Evolutionary conservation across 2,329 filamentous ascomycete species (phyloP).

Genomic region (Penicillium nordicum): DNA sequence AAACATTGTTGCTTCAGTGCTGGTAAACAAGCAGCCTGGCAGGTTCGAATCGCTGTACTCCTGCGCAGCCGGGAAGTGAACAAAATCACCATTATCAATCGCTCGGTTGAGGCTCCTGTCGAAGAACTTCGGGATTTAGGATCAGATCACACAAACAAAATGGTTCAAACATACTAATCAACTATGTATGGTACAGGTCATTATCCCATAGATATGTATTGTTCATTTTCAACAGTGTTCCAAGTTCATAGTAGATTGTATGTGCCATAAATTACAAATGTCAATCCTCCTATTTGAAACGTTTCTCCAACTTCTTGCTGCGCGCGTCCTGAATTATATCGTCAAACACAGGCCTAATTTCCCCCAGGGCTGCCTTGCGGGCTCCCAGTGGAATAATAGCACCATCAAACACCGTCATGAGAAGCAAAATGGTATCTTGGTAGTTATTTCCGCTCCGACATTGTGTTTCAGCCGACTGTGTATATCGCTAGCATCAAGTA

Average conservation of each 20-base stretch:
- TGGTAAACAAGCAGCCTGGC: too few species aligned
- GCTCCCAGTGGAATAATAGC: not conserved
- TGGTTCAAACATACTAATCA: not conserved
- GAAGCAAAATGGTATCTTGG: not conserved
- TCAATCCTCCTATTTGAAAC: not conserved
- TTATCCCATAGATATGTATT: not conserved
- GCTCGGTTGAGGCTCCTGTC: too few species aligned
- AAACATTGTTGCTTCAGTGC: too few species aligned
- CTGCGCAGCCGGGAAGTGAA: too few species aligned
- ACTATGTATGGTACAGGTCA: not conserved
- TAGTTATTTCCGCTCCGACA: not conserved
- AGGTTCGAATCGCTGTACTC: too few species aligned
- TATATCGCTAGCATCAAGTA: not conserved
- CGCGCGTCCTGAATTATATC: not conserved
- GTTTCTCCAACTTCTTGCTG: not conserved
- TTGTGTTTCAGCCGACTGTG: not conserved
- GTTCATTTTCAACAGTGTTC: too few species aligned
- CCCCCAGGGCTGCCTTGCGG: not conserved
- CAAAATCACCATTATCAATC: too few species aligned
- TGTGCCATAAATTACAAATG: not conserved
- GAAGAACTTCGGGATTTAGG: too few species aligned
- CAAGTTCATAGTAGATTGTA: not conserved
- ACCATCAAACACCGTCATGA: not conserved
- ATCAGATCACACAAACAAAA: not conserved
- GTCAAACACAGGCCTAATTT: not conserved